Percentiles rank a stretch among this genome's conserved stretches.
Evolutionary conservation across 768 basidiomycete species (phyloP).

Genomic region (Mycena albidolilacea): DNA sequence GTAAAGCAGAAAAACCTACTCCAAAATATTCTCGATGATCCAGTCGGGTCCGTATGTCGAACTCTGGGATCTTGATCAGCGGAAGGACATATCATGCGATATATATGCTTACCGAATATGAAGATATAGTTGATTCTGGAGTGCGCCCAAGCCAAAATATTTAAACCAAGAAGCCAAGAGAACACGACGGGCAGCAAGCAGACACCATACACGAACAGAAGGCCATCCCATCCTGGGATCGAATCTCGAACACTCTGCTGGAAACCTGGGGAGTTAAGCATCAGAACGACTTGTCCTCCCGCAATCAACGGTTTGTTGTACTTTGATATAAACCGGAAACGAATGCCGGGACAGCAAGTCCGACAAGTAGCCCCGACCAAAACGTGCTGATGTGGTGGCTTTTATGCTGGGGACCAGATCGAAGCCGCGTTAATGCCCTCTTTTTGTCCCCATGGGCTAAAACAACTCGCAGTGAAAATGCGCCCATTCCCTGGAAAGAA

Average conservation of each 20-base stretch:
- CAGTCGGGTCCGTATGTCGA: slow-evolving; percentile 78
- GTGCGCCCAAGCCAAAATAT: slow-evolving; percentile 82
- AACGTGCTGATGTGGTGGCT: slow-evolving; percentile 82
- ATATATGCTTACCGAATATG: slow-evolving; percentile 76
- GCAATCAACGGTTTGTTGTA: slow-evolving; percentile 42
- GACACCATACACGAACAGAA: slow-evolving; percentile 86
- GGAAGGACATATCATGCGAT: slow-evolving; percentile 7
- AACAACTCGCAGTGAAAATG: slow-evolving; percentile 12
- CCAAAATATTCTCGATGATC: slow-evolving; percentile 84
- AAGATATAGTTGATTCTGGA: slow-evolving; percentile 94
- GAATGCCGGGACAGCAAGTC: slow-evolving; percentile 79
- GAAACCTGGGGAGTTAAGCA: slow-evolving; percentile 60
- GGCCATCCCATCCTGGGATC: slow-evolving; percentile 79
- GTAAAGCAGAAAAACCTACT: slow-evolving; percentile 51
- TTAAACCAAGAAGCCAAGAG: slow-evolving; percentile 83
- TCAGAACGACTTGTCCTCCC: background rate
- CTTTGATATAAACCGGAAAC: slow-evolving; percentile 74
- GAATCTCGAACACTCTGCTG: slow-evolving; percentile 62
- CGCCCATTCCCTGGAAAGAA: background rate
- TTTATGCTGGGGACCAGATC: slow-evolving; percentile 64
- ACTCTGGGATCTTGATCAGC: slow-evolving; percentile 56
- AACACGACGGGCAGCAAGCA: slow-evolving; percentile 84
- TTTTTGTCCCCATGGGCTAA: slow-evolving; percentile 81
- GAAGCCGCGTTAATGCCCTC: slow-evolving; percentile 77
- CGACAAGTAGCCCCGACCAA: slow-evolving; percentile 80